A percentile compares a stretch with the other conserved stretches of the same genome.
phyloP scores from a whole-genome alignment of 1,284 basidiomycete genomes.

The Irpex sp. region DNA sequence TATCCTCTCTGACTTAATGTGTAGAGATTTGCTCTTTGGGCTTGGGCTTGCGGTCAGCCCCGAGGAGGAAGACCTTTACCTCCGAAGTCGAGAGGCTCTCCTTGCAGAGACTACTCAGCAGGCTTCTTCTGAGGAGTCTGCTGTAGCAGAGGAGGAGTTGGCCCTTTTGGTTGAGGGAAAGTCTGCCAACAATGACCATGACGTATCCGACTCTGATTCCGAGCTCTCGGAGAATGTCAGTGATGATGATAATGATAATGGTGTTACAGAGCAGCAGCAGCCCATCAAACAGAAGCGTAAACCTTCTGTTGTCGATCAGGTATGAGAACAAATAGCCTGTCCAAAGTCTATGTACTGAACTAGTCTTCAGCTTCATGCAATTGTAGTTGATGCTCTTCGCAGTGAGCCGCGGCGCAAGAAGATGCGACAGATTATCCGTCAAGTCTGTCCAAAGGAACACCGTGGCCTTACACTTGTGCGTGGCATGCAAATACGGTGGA shows the following conservation, averaged over 20 bases:
- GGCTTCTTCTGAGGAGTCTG: background rate
- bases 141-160: background rate
- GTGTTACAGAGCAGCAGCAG: background rate
- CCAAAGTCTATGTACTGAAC: background rate
- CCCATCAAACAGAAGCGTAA: background rate
- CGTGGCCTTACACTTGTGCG: conserved; percentile 8
- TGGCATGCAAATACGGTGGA: conserved; percentile 16
- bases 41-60: background rate
- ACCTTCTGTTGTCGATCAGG: background rate
- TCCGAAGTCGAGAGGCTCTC: background rate
- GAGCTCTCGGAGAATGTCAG: background rate
- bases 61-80: background rate
- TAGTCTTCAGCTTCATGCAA: background rate
- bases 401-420: conserved; percentile 3
- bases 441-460: conserved; percentile 4
- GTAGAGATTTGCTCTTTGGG: background rate
- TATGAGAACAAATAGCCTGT: background rate
- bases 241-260: background rate
- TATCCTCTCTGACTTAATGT: background rate
- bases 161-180: background rate
- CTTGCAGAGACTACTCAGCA: background rate
- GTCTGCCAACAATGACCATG: background rate
- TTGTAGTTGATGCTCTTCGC: conserved; percentile 1
- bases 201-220: background rate
- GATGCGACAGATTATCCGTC: conserved; percentile 8